These are phyloP conservation scores for Monosporascus sp. DNA, from an alignment of 2,329 filamentous ascomycete genomes.

Conservation along the genomic window DNA sequence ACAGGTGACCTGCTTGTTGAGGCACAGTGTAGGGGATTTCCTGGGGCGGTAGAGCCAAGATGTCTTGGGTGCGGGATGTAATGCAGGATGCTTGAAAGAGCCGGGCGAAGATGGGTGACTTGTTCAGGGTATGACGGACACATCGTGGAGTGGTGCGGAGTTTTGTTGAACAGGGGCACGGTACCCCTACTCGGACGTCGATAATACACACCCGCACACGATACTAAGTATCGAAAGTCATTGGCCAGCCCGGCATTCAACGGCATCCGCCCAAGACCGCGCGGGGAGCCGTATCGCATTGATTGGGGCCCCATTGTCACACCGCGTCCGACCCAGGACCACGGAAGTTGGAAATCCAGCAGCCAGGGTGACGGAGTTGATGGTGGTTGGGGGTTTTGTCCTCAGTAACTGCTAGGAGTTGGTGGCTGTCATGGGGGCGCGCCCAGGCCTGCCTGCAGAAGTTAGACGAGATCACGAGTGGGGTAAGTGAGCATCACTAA, in stretches of 20 bases:
- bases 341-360: constrained; percentile 15
- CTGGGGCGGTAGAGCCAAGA: constrained; percentile 14
- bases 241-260: background rate
- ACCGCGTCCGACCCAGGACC: constrained; percentile 25
- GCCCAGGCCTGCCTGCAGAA: background rate
- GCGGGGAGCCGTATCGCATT: constrained; percentile 14
- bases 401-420: background rate
- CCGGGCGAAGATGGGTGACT: constrained; percentile 16
- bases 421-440: background rate
- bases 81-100: constrained; percentile 18
- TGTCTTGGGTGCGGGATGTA: constrained; percentile 15
- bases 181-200: background rate
- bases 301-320: constrained; percentile 18
- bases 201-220: background rate
- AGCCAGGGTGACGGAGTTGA: constrained; percentile 7
- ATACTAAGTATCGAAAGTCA: background rate
- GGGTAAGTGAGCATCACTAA: background rate
- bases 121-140: constrained; percentile 11
- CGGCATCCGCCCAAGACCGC: constrained; percentile 9
- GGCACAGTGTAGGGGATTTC: constrained; percentile 10
- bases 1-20: constrained; percentile 1
- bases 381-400: background rate
- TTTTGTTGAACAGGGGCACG: background rate
- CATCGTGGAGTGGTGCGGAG: background rate
- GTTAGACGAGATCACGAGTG: background rate